A percentile compares a stretch with the other conserved stretches of the same genome.
Conservation (phyloP, 768 basidiomycete species). For the Chalciporus chontae region DNA sequence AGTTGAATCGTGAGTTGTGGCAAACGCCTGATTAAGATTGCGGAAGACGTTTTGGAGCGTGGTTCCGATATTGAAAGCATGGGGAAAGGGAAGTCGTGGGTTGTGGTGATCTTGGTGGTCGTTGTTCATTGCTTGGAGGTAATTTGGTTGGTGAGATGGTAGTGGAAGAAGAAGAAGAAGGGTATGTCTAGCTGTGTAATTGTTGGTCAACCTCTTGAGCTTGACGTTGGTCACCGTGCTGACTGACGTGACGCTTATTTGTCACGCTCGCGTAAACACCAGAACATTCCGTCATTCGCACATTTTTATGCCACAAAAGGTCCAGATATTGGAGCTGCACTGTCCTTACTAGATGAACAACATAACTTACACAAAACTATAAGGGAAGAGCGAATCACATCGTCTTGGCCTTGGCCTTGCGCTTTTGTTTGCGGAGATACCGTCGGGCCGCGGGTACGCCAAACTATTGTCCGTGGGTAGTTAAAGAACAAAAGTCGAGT, state of each 20-base stretch:
- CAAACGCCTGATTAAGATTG: constrained; percentile 31
- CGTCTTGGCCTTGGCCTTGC: constrained; percentile 31
- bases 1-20: constrained; percentile 3
- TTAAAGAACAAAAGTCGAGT: neutral
- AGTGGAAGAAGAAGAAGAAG: constrained; percentile 19
- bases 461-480: constrained; percentile 44
- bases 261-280: constrained; percentile 25
- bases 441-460: constrained; percentile 56
- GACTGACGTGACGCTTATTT: constrained; percentile 18
- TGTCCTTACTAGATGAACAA: neutral
- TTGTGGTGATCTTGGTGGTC: constrained; percentile 9
- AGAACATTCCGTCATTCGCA: constrained; percentile 28
- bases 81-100: constrained; percentile 12
- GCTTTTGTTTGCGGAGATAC: constrained; percentile 41
- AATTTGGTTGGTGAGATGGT: constrained; percentile 2
- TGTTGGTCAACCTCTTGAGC: neutral
- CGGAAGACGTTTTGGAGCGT: constrained; percentile 29
- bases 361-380: neutral
- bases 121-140: constrained; percentile 16
- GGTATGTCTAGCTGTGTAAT: constrained; percentile 8
- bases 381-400: constrained; percentile 18
- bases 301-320: neutral
- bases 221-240: constrained; percentile 1
- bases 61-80: constrained; percentile 22
- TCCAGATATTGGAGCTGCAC: too few species aligned